These are phyloP conservation scores for Debaryomycetaceae sp. DNA, from an alignment of 1,139 yeast species.

Conservation along the genomic window DNA sequence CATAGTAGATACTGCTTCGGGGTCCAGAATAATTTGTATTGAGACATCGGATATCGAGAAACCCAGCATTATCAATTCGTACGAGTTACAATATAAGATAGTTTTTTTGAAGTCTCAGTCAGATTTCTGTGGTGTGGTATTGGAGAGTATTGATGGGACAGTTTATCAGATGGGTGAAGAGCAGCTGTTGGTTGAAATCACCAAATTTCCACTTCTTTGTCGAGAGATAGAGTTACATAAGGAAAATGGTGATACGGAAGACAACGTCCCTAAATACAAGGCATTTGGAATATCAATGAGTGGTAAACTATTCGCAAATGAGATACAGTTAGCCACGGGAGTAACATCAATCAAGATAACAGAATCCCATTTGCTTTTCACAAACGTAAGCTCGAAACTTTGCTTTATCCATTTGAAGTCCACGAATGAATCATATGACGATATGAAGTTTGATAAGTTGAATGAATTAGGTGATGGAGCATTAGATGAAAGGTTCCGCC, in stretches of 20 bases:
- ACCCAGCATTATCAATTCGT: slow-evolving; percentile 38
- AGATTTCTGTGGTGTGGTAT: slow-evolving; percentile 49
- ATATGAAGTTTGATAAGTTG: slow-evolving; percentile 6
- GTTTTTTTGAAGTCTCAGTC: slow-evolving; percentile 56
- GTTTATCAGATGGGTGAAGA: slow-evolving; percentile 40
- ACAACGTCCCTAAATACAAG: slow-evolving; percentile 27
- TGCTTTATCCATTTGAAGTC: slow-evolving; percentile 74
- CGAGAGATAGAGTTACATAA: slow-evolving; percentile 54
- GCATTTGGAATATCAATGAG: slow-evolving; percentile 70
- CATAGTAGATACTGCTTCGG: slow-evolving; percentile 48
- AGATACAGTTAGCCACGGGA: slow-evolving; percentile 61
- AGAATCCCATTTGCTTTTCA: slow-evolving; percentile 70
- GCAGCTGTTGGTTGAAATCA: slow-evolving; percentile 25
- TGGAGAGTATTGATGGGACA: slow-evolving; percentile 64
- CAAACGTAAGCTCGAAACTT: slow-evolving; percentile 83
- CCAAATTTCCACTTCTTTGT: slow-evolving; percentile 68
- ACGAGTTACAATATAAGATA: slow-evolving; percentile 47
- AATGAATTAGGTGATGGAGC: slow-evolving; percentile 15
- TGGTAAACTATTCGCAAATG: slow-evolving; percentile 73
- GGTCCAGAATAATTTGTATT: slow-evolving; percentile 50
- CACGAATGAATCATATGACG: slow-evolving; percentile 27
- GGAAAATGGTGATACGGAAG: slow-evolving; percentile 18
- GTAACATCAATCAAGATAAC: slow-evolving; percentile 81
- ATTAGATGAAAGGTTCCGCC: slow-evolving; percentile 80
- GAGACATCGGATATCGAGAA: slow-evolving; percentile 38